phyloP scores from a whole-genome alignment of 805 yeast species.

The Ogataea methanolica region DNA sequence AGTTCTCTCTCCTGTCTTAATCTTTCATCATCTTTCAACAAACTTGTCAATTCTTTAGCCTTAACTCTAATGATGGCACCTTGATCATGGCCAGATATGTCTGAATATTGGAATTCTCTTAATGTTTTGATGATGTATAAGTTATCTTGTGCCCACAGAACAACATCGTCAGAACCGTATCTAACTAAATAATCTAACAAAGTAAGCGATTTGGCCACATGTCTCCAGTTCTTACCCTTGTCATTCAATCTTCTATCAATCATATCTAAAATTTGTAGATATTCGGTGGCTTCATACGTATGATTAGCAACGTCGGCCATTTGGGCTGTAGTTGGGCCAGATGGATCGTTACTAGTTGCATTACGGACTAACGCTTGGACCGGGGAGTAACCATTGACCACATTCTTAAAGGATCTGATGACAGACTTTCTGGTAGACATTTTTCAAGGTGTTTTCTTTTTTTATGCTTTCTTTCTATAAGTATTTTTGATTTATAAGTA shows the following conservation, averaged over 20 bases:
- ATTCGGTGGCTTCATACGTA: conserved; percentile 68
- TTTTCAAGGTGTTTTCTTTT: background rate
- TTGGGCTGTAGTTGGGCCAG: conserved; percentile 75
- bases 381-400: conserved; percentile 81
- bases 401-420: conserved; percentile 82
- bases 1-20: conserved; percentile 61
- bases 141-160: conserved; percentile 87
- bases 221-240: conserved; percentile 97
- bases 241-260: conserved; percentile 87
- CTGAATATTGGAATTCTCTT: conserved; percentile 81
- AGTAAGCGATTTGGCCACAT: conserved; percentile 85
- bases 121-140: conserved; percentile 83
- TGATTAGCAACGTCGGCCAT: conserved; percentile 80
- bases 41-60: conserved; percentile 81
- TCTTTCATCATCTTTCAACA: conserved; percentile 78
- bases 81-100: conserved; percentile 75
- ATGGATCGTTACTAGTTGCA: conserved; percentile 84
- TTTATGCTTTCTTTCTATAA: background rate
- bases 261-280: conserved; percentile 91
- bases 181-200: conserved; percentile 85
- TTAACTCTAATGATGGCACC: conserved; percentile 86
- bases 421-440: conserved; percentile 65
- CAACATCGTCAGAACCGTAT: conserved; percentile 83
- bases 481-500: background rate
- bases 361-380: conserved; percentile 87